Conservation (phyloP, 805 yeast species). For the Lachancea sp. region DNA sequence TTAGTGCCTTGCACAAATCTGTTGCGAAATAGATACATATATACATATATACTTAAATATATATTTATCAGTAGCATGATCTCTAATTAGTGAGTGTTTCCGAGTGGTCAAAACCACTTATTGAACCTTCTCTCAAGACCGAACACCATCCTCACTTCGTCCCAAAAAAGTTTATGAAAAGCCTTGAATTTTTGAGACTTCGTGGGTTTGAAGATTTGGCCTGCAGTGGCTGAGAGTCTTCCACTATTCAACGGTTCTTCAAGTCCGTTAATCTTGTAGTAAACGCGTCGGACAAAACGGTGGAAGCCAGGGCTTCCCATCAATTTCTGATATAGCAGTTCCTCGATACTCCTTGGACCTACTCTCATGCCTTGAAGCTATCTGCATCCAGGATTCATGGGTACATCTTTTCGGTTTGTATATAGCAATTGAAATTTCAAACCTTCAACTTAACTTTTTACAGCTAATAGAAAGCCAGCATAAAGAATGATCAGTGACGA, state of each 20-base stretch:
- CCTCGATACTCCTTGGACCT: constrained; percentile 39
- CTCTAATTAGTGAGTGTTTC: background rate
- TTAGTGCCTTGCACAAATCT: too few relatives aligned
- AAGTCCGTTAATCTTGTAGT: constrained; percentile 56
- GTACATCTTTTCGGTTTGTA: background rate
- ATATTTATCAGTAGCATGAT: background rate
- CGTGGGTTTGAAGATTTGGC: constrained; percentile 38
- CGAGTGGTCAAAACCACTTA: constrained; percentile 10
- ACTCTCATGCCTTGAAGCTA: constrained; percentile 8
- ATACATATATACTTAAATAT: background rate
- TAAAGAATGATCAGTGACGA: constrained; percentile 72
- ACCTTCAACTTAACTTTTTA: background rate
- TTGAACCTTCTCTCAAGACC: constrained; percentile 36
- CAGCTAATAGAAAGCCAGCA: background rate
- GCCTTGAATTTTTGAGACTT: constrained; percentile 53
- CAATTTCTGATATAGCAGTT: constrained; percentile 42
- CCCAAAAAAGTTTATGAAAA: constrained; percentile 48
- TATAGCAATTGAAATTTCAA: background rate
- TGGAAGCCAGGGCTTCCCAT: constrained; percentile 56
- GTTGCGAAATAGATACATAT: background rate
- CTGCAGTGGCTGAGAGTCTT: constrained; percentile 12
- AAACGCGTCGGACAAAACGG: constrained; percentile 53
- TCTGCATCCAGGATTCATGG: background rate
- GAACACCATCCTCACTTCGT: constrained; percentile 52
- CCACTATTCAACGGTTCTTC: constrained; percentile 38